Evolutionary conservation across 1,284 basidiomycete species (phyloP).

Genomic region (Ustilago xerochloae): DNA sequence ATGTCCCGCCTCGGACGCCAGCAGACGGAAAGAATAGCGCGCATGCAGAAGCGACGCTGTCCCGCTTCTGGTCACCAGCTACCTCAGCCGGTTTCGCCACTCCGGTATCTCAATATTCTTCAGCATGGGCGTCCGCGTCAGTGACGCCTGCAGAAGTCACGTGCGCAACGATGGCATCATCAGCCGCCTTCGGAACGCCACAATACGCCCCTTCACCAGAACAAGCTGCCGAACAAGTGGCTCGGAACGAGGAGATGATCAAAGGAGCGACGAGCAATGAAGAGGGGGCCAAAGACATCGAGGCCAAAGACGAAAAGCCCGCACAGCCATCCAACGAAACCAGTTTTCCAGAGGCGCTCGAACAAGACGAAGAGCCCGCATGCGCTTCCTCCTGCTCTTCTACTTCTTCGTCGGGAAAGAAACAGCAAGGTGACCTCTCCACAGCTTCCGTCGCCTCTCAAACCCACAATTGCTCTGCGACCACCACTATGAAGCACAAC

Average conservation of each 20-base stretch:
- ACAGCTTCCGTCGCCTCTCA: conserved; percentile 4
- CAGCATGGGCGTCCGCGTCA: background rate
- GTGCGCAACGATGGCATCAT: conserved; percentile 5
- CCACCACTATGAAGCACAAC: background rate
- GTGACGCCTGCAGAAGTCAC: background rate
- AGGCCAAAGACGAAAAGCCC: background rate
- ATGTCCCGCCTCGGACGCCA: too few species aligned
- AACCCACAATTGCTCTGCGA: background rate
- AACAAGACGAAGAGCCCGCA: conserved; percentile 5
- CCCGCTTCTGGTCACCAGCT: conserved; percentile 21
- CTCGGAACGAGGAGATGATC: too few species aligned
- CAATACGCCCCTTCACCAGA: conserved; percentile 12
- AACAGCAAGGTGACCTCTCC: conserved; percentile 26
- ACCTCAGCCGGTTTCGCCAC: conserved; percentile 22
- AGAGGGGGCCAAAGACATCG: too few species aligned
- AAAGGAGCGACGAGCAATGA: too few species aligned
- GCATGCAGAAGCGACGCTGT: background rate
- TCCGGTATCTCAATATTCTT: background rate
- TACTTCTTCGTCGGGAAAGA: conserved; percentile 14
- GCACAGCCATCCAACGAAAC: background rate
- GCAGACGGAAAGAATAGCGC: background rate
- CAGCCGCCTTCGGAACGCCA: conserved; percentile 21
- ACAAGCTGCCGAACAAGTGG: background rate
- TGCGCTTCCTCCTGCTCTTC: conserved; percentile 15
- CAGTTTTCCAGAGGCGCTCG: background rate